A percentile compares a stretch with the other conserved stretches of the same genome.
phyloP scores from a whole-genome alignment of 192 early-diverging fungal species.

The Cetraspora pellucida region DNA sequence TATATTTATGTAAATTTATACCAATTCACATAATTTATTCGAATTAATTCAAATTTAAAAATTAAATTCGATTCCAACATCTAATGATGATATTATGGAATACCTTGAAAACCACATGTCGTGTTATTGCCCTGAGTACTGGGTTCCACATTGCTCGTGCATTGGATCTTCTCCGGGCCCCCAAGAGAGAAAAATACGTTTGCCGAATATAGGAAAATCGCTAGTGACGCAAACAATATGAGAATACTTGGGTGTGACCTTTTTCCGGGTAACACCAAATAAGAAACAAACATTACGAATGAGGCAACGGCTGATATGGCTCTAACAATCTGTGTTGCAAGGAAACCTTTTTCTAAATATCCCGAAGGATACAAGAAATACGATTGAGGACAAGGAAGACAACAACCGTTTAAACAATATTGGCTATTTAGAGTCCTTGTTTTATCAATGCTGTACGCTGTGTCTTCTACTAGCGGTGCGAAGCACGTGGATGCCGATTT shows the following conservation, averaged over 20 bases:
- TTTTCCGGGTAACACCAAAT: constrained; percentile 51
- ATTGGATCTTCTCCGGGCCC: constrained; percentile 48
- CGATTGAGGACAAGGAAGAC: constrained; percentile 57
- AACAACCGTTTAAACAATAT: constrained; percentile 52
- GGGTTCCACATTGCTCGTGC: constrained; percentile 38
- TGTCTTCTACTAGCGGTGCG: neutral
- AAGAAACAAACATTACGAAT: constrained; percentile 50
- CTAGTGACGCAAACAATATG: constrained; percentile 49
- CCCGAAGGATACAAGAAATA: constrained; percentile 48
- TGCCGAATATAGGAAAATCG: constrained; percentile 53
- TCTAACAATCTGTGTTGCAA: constrained; percentile 49
- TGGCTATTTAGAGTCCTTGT: neutral
- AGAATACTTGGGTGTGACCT: constrained; percentile 50
- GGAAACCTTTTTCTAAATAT: constrained; percentile 44
- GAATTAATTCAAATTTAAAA: no score
- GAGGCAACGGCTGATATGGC: constrained; percentile 43
- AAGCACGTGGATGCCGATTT: neutral
- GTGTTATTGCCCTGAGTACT: constrained; percentile 52
- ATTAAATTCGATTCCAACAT: no score
- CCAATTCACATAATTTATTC: no score
- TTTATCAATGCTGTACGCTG: neutral
- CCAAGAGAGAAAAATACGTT: constrained; percentile 53
- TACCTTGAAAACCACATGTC: constrained; percentile 55
- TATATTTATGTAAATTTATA: no score
- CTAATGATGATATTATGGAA: neutral